Evolutionary conservation across 257 asterid genomes (phyloP).

Genomic region (Ilex aquifolium): DNA sequence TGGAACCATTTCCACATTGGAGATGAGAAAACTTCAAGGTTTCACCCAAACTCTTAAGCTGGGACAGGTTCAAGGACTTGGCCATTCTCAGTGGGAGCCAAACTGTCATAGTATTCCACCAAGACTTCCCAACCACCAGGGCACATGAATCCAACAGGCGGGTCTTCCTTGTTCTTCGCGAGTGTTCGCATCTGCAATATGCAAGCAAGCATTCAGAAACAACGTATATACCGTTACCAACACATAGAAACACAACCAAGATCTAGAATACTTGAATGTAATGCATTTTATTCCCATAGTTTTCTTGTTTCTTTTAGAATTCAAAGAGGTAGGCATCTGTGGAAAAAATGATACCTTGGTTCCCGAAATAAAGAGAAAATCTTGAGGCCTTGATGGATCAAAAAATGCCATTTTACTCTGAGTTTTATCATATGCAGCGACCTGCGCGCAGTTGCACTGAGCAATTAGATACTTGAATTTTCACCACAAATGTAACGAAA

Average conservation of each 20-base stretch:
- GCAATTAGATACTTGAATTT: not conserved
- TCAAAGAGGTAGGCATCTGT: not conserved
- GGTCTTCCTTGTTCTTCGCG: slow-evolving; percentile 77
- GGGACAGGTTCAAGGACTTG: slow-evolving; percentile 48
- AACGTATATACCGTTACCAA: not conserved
- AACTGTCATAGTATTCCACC: slow-evolving; percentile 79
- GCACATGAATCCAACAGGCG: slow-evolving; percentile 97
- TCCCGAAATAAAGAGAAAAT: slow-evolving; percentile 88
- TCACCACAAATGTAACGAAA: too few species aligned
- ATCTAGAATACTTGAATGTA: not conserved
- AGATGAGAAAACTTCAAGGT: not conserved
- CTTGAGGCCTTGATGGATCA: slow-evolving; percentile 87
- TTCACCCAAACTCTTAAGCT: slow-evolving; percentile 29
- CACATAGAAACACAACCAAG: not conserved
- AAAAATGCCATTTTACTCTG: slow-evolving; percentile 88
- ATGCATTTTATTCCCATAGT: too few species aligned
- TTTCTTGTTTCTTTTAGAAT: not conserved
- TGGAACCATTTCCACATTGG: not conserved
- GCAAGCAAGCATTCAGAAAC: not conserved
- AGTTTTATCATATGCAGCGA: slow-evolving; percentile 92
- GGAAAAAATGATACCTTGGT: slow-evolving; percentile 54
- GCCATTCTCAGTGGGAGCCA: slow-evolving; percentile 51
- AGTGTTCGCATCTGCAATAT: slow-evolving; percentile 71
- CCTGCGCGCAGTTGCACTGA: slow-evolving; percentile 30
- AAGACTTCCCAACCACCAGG: slow-evolving; percentile 94